Evolutionary conservation across 768 basidiomycete species (phyloP).

Genomic region (Amanita inopinata): DNA sequence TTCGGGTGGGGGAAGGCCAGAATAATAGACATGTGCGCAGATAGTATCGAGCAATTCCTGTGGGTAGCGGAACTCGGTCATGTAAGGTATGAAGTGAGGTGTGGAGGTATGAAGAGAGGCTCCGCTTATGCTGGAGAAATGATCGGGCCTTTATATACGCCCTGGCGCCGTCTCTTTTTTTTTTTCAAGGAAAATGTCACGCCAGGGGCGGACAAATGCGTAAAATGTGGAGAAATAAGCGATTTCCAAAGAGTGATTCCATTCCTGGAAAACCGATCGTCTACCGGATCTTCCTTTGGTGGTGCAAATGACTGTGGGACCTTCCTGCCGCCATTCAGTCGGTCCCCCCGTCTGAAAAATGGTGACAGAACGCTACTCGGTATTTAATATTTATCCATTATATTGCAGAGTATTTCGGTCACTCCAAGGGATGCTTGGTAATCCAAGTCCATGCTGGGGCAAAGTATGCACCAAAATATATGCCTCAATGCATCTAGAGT

Average conservation of each 20-base stretch:
- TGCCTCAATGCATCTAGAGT: too few relatives aligned
- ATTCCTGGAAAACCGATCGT: constrained; percentile 4
- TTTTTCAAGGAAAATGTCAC: constrained; percentile 7
- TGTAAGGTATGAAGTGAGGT: constrained; percentile 8
- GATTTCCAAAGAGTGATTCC: constrained; percentile 10
- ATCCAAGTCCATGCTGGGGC: too few relatives aligned
- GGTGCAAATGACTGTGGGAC: neutral
- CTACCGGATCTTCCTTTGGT: constrained; percentile 6
- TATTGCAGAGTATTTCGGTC: too few relatives aligned
- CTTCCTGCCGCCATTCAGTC: too few relatives aligned
- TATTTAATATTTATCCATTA: too few relatives aligned
- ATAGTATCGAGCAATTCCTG: constrained; percentile 65
- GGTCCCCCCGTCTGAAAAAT: too few relatives aligned
- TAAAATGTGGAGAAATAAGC: constrained; percentile 12
- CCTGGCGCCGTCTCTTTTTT: neutral
- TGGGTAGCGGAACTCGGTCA: constrained; percentile 37
- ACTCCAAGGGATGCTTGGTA: too few relatives aligned
- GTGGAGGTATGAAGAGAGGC: constrained; percentile 1
- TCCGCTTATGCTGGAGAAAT: constrained; percentile 9
- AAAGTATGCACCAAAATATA: too few relatives aligned
- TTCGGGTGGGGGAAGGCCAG: constrained; percentile 43
- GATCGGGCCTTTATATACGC: constrained; percentile 9
- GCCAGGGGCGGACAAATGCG: neutral
- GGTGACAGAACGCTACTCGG: too few relatives aligned
- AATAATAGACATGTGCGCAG: constrained; percentile 60